Percentiles rank a stretch among this genome's conserved stretches.
Conservation (phyloP, 2,329 filamentous ascomycete genomes). For the Clarireedia paspali region DNA sequence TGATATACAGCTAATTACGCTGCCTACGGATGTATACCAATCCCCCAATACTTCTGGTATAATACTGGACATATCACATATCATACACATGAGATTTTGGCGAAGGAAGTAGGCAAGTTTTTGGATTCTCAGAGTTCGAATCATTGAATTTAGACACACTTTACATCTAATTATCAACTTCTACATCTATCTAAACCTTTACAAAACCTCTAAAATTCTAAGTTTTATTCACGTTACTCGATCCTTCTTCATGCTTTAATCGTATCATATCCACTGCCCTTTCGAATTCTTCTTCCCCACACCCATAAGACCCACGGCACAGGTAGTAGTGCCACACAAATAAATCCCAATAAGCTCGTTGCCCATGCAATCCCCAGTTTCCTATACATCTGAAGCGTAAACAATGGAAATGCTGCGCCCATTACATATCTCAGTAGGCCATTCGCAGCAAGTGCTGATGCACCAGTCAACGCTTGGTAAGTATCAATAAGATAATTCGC, state of each 20-base stretch:
- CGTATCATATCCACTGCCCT: conserved; percentile 9
- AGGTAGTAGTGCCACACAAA: conserved; percentile 40
- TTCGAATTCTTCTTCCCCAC: conserved; percentile 31
- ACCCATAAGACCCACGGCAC: conserved; percentile 47
- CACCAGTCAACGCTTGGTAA: conserved; percentile 46
- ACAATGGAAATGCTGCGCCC: conserved; percentile 52
- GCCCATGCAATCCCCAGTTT: conserved; percentile 33
- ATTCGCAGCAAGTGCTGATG: conserved; percentile 53
- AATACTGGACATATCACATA: conserved; percentile 40
- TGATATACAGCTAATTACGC: conserved; percentile 28
- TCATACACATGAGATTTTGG: conserved; percentile 34
- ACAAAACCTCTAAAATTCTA: too few relatives aligned
- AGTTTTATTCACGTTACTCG: too few relatives aligned
- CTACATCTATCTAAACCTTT: too few relatives aligned
- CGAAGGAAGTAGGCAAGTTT: conserved; percentile 20
- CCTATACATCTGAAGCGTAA: conserved; percentile 45
- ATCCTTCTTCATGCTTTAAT: conserved; percentile 24
- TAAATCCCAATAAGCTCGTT: conserved; percentile 32
- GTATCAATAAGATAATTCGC: conserved; percentile 45
- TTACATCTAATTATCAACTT: too few relatives aligned
- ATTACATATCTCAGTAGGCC: conserved; percentile 48
- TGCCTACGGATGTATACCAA: conserved; percentile 37
- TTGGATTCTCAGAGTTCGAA: conserved; percentile 9
- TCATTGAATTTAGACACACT: too few relatives aligned
- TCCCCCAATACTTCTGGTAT: conserved; percentile 41